Percentiles rank a stretch among this genome's conserved stretches.
Evolutionary conservation across 768 basidiomycete genomes (phyloP).

Genomic region (Lactarius sp.): DNA sequence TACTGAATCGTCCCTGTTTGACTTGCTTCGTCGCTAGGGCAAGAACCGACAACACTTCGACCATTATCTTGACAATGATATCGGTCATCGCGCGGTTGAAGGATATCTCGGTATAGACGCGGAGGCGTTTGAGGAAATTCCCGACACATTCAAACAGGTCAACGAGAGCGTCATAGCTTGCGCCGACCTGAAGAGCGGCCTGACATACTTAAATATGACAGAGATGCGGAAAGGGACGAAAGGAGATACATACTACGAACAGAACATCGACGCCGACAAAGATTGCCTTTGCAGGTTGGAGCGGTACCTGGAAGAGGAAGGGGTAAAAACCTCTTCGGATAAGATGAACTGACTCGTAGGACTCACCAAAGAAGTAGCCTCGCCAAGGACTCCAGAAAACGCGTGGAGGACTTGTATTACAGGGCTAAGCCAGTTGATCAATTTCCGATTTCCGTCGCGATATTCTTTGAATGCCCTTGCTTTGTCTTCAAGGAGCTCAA

Average conservation of each 20-base stretch:
- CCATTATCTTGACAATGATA: neutral
- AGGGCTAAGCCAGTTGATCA: neutral
- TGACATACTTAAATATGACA: neutral
- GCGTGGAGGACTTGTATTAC: neutral
- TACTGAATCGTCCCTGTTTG: conserved; percentile 1
- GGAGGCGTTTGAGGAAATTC: neutral
- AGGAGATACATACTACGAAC: neutral
- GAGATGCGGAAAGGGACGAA: neutral
- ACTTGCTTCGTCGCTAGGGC: neutral
- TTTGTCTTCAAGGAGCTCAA: neutral
- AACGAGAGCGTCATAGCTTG: neutral
- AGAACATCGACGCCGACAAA: neutral
- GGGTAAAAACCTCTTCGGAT: neutral
- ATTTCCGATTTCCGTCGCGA: neutral
- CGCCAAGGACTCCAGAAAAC: neutral
- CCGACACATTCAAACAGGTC: neutral
- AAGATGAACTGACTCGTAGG: neutral
- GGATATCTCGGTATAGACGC: neutral
- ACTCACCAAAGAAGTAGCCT: neutral
- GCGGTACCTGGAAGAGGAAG: neutral
- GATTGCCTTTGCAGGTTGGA: neutral
- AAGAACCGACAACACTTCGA: neutral
- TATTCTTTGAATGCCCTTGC: neutral
- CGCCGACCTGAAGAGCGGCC: neutral
- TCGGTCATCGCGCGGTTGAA: neutral